These are phyloP conservation scores for Suhomyces choctaworum DNA, from an alignment of 1,139 yeast genomes.

Conservation along the genomic window DNA sequence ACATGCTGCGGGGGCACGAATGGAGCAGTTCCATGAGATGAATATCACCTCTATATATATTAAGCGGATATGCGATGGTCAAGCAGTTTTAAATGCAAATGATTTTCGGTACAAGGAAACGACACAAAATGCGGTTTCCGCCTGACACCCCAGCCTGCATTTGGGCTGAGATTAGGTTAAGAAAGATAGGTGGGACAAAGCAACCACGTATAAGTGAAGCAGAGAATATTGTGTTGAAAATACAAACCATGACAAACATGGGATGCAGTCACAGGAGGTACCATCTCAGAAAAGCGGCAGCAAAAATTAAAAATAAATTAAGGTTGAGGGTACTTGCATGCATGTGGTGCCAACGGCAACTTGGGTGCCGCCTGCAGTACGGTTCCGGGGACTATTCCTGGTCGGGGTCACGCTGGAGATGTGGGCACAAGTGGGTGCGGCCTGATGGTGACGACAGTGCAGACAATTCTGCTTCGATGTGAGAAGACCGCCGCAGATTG, in stretches of 20 bases:
- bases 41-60: slow-evolving; percentile 4
- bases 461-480: no score
- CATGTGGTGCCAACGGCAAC: no score
- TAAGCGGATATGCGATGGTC: background rate
- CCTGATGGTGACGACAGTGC: no score
- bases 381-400: no score
- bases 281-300: background rate
- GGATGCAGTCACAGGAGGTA: slow-evolving; percentile 7
- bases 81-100: slow-evolving; percentile 8
- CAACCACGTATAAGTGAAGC: background rate
- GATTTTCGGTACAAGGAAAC: slow-evolving; percentile 9
- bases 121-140: slow-evolving; percentile 2
- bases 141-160: slow-evolving; percentile 6
- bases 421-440: no score
- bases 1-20: slow-evolving; percentile 6
- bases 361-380: no score
- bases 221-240: slow-evolving; percentile 6
- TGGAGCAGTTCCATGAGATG: background rate
- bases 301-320: no score
- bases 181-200: slow-evolving; percentile 10
- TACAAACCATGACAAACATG: slow-evolving; percentile 8
- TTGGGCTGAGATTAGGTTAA: slow-evolving; percentile 9
- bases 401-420: no score
- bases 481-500: no score
- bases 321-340: no score